Conservation (phyloP, 176 grass and related monocot genomes). For the Canna indica region DNA sequence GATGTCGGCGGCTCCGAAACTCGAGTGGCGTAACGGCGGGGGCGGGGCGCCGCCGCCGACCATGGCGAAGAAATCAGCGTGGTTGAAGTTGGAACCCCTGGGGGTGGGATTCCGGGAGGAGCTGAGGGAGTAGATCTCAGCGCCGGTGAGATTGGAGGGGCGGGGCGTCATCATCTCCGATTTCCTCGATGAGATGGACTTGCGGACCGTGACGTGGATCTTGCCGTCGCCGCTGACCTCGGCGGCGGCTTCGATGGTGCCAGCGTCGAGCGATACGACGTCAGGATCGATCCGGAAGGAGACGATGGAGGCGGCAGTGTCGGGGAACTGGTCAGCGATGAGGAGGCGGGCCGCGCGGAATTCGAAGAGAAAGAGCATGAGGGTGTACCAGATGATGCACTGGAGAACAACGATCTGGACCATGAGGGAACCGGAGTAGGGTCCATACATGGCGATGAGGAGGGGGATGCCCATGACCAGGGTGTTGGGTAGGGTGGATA, state of each 20-base stretch:
- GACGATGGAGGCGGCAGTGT: slow-evolving; percentile 12
- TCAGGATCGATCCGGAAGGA: slow-evolving; percentile 16
- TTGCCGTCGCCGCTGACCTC: slow-evolving; percentile 15
- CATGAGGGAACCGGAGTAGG: slow-evolving; percentile 10
- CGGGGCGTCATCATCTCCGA: slow-evolving; percentile 14
- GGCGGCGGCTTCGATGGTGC: background rate
- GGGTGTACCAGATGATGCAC: slow-evolving; percentile 21
- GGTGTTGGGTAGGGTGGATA: slow-evolving; percentile 6
- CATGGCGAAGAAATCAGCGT: slow-evolving; percentile 78
- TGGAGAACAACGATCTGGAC: slow-evolving; percentile 17
- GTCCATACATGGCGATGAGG: slow-evolving; percentile 17
- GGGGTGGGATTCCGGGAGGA: slow-evolving; percentile 76
- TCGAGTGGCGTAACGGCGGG: slow-evolving; percentile 37
- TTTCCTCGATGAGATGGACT: slow-evolving; percentile 5
- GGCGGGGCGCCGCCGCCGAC: slow-evolving; percentile 44
- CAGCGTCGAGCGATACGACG: slow-evolving; percentile 12
- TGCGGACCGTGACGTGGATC: slow-evolving; percentile 13
- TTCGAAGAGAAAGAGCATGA: slow-evolving; percentile 18
- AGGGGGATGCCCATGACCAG: slow-evolving; percentile 19
- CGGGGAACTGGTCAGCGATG: slow-evolving; percentile 12
- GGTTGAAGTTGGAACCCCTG: slow-evolving; percentile 77
- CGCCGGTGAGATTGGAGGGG: slow-evolving; percentile 21
- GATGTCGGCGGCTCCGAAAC: slow-evolving; percentile 55
- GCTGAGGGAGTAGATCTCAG: slow-evolving; percentile 64
- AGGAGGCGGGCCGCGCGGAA: slow-evolving; percentile 11